These are phyloP conservation scores for Saturnispora sekii DNA, from an alignment of 805 yeast genomes.

Conservation along the genomic window DNA sequence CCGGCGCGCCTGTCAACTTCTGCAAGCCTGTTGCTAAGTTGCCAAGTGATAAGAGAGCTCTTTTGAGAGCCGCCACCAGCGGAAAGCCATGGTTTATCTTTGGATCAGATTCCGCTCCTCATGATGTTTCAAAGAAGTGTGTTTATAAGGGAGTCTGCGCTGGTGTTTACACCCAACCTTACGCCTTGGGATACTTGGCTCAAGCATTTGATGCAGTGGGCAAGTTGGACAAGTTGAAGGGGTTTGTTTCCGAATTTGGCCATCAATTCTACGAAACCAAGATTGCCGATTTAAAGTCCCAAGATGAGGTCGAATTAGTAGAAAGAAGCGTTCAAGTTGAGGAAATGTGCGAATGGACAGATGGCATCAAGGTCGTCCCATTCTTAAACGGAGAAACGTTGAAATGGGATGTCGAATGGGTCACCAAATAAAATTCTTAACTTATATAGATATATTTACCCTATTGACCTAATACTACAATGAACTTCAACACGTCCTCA, in stretches of 20 bases:
- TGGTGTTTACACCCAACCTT: slow-evolving; percentile 91
- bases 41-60: slow-evolving; percentile 73
- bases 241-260: slow-evolving; percentile 72
- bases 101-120: slow-evolving; percentile 98
- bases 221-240: slow-evolving; percentile 55
- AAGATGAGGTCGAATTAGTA: slow-evolving; percentile 46
- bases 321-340: slow-evolving; percentile 51
- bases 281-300: slow-evolving; percentile 33
- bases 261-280: slow-evolving; percentile 56
- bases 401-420: slow-evolving; percentile 71
- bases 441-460: not conserved
- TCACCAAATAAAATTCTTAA: slow-evolving; percentile 10
- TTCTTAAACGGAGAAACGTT: slow-evolving; percentile 75
- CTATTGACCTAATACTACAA: slow-evolving; percentile 36
- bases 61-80: slow-evolving; percentile 79
- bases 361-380: slow-evolving; percentile 57
- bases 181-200: slow-evolving; percentile 75
- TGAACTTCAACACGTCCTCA: slow-evolving; percentile 36
- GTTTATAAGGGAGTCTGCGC: slow-evolving; percentile 84
- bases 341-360: slow-evolving; percentile 36
- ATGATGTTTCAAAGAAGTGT: slow-evolving; percentile 71
- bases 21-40: slow-evolving; percentile 98
- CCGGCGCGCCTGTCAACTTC: slow-evolving; percentile 88
- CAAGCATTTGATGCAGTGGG: slow-evolving; percentile 66
- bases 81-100: slow-evolving; percentile 91